A percentile compares a stretch with the other conserved stretches of the same genome.
These are phyloP conservation scores for Vanilla planifolia DNA, from an alignment of 106 monocot genomes.

Conservation along the genomic window DNA sequence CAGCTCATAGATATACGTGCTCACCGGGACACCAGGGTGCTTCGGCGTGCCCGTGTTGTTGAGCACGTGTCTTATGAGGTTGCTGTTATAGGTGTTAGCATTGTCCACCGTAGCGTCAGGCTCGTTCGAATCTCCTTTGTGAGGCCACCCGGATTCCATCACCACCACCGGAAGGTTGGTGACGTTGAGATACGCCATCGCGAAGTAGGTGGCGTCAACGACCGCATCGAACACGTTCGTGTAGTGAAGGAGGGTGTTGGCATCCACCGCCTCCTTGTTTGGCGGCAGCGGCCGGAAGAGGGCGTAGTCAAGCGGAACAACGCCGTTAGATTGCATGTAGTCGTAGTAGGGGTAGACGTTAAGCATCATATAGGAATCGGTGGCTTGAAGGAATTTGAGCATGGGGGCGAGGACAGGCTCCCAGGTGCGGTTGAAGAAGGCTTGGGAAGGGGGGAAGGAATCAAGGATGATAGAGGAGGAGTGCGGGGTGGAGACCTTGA, in stretches of 20 bases:
- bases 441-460: slow-evolving; percentile 95
- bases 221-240: slow-evolving; percentile 95
- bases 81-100: slow-evolving; percentile 91
- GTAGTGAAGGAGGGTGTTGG: slow-evolving; percentile 97
- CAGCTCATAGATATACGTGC: slow-evolving; percentile 83
- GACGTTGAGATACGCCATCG: slow-evolving; percentile 83
- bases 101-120: slow-evolving; percentile 86
- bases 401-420: slow-evolving; percentile 64
- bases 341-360: slow-evolving; percentile 99
- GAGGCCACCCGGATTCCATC: slow-evolving; percentile 96
- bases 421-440: slow-evolving; percentile 93
- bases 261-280: slow-evolving; percentile 91
- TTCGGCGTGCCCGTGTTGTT: slow-evolving; percentile 91
- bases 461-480: slow-evolving; percentile 92
- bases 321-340: slow-evolving; percentile 86
- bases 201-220: slow-evolving; percentile 92
- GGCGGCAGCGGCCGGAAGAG: slow-evolving; percentile 93
- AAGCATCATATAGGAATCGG: slow-evolving; percentile 66
- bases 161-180: slow-evolving; percentile 83
- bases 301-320: slow-evolving; percentile 93
- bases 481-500: slow-evolving; percentile 85
- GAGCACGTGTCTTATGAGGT: slow-evolving; percentile 77
- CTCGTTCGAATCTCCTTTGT: slow-evolving; percentile 72
- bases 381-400: slow-evolving; percentile 85
- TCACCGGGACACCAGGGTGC: slow-evolving; percentile 73